These are phyloP conservation scores for Bauhinia variegata DNA, from an alignment of 306 rosid species.

Conservation along the genomic window DNA sequence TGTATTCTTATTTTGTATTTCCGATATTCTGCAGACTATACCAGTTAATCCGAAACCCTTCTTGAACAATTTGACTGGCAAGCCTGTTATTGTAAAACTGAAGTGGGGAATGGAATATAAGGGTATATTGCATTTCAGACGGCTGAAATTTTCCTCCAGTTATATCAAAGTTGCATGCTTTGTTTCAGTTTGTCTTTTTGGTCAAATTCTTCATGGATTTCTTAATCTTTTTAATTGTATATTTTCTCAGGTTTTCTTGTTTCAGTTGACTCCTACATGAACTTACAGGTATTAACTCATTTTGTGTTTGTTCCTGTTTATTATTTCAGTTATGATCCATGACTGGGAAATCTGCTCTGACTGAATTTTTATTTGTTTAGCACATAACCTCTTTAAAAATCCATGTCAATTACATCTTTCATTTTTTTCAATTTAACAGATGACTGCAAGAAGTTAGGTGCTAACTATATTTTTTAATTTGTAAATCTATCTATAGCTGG, in stretches of 20 bases:
- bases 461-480: slow-evolving; percentile 12
- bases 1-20: neutral
- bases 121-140: slow-evolving; percentile 31
- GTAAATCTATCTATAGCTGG: slow-evolving; percentile 41
- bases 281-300: slow-evolving; percentile 47
- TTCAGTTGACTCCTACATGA: slow-evolving; percentile 62
- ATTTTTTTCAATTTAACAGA: neutral
- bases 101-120: slow-evolving; percentile 70
- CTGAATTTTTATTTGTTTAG: neutral
- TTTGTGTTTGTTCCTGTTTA: neutral
- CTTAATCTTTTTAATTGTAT: neutral
- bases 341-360: neutral
- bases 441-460: neutral
- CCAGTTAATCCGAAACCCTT: slow-evolving; percentile 64
- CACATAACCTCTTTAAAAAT: neutral
- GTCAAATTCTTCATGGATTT: neutral
- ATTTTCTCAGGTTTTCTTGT: slow-evolving; percentile 48
- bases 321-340: neutral
- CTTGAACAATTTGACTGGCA: slow-evolving; percentile 67
- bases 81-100: slow-evolving; percentile 54
- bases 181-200: neutral
- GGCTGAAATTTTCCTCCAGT: neutral
- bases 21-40: slow-evolving; percentile 45
- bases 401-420: neutral
- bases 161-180: neutral